Base-by-base conservation (phyloP, 306 rosid genomes). In the Malus domestica region DNA sequence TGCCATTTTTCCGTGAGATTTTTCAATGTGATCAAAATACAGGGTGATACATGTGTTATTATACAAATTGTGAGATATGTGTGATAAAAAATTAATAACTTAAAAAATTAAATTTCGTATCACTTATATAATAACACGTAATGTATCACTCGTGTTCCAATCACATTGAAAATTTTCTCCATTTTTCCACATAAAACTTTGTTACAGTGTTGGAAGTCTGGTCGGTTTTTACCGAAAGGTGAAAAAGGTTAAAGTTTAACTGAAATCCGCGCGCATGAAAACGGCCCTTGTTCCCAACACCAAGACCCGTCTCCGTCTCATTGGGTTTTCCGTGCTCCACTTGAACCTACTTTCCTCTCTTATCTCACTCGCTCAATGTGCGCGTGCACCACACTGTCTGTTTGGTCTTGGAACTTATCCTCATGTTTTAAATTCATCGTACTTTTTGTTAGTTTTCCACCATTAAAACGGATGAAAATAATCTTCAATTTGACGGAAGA, bases 31-130 rank as follows among this genome's bases (percentile, higher is more conserved):
- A 1, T 0, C 8, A 5, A 0, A 35, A 35, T 1, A 6, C 8
- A 0, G 0, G 0, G 0, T 6, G 0, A 0, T 6, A 35, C 2
- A 6, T 1, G 2, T 35, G 0, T 35, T 0, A 35, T 35, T 35
- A 35, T 35, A 35, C 9, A 35, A 35, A 35, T 33, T 0, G 0
- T 33, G 0, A 0, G 8, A 35, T 35, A 35, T 35, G 8, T 35
- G 38, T 6, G 0, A 35, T 35, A 35, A 35, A 35, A 35, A 35
- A 6, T 35, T 35, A 35, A 35, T 25, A 25, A 25, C 25, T 25
- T 35, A 35, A 35, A 35, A 35, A 35, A 6, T 35, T 35, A 35
- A 35, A 35, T 2, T 35, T 35, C 9, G 0, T 0, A 6, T 6
- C 2, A 35, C 2, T 35, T 6, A 6, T 35, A 1, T 35, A 35